phyloP scores from a whole-genome alignment of 306 rosid genomes.

The Prunus mongolica region DNA sequence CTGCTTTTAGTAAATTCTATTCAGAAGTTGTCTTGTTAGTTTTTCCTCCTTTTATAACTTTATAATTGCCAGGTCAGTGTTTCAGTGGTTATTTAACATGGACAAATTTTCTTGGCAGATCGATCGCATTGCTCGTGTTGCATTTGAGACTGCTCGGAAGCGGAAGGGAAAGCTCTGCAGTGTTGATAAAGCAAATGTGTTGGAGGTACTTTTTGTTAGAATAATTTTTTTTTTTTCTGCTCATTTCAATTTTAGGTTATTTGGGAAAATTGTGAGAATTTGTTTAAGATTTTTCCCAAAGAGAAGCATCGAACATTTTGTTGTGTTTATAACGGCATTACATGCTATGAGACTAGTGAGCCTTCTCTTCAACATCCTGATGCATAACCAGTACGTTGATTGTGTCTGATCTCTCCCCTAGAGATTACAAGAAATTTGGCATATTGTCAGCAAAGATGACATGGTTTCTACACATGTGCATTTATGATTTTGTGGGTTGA shows the following conservation, averaged over 20 bases:
- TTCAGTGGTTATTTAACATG: slow-evolving; percentile 1
- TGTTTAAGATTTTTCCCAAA: not conserved
- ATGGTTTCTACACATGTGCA: not conserved
- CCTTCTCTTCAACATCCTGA: not conserved
- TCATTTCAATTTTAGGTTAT: not conserved
- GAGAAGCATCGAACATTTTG: not conserved
- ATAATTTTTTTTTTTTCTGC: not conserved
- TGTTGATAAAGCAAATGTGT: slow-evolving; percentile 93
- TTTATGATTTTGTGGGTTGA: not conserved
- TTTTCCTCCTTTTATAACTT: not conserved
- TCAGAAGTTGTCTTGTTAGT: not conserved
- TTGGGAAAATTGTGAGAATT: not conserved
- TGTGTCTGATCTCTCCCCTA: not conserved
- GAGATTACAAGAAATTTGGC: not conserved
- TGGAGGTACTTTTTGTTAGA: slow-evolving; percentile 61
- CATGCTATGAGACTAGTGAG: not conserved
- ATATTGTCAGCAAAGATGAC: not conserved
- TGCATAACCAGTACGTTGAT: not conserved
- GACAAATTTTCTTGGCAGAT: slow-evolving; percentile 43
- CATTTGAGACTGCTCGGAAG: slow-evolving; percentile 83
- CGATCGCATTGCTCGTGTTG: slow-evolving; percentile 87
- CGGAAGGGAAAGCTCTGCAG: slow-evolving; percentile 78
- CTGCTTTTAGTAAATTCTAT: not conserved
- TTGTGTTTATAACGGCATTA: not conserved
- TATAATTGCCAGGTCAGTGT: not conserved